Conservation (phyloP, 2,329 filamentous ascomycete species). For the Fusarium denticulatum region DNA sequence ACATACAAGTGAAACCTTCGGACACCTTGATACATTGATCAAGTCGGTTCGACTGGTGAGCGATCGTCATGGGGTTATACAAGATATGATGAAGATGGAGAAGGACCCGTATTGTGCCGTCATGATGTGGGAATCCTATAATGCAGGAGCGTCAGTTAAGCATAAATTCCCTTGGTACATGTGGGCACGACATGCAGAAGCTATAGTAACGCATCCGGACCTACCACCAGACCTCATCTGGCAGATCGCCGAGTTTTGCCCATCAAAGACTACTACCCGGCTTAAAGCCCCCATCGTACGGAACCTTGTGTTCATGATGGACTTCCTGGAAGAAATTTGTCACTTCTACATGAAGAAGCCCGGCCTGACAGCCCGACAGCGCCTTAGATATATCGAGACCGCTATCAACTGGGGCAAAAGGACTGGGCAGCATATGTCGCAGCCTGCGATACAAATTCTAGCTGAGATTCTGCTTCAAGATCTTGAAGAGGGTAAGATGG, state of each 20-base stretch:
- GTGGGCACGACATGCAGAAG: constrained; percentile 47
- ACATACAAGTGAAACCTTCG: constrained; percentile 11
- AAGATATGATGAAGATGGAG: constrained; percentile 5
- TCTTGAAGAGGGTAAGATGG: constrained; percentile 47
- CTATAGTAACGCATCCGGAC: constrained; percentile 47
- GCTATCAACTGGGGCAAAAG: constrained; percentile 41
- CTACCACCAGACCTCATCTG: constrained; percentile 41
- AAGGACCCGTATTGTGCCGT: constrained; percentile 5
- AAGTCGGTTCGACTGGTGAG: constrained; percentile 1
- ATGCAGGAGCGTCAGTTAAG: neutral
- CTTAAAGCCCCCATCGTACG: neutral
- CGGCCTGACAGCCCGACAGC: constrained; percentile 45
- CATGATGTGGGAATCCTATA: constrained; percentile 22
- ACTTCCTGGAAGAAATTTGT: constrained; percentile 46
- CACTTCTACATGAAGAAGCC: constrained; percentile 44
- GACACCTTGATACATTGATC: constrained; percentile 16
- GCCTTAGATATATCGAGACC: constrained; percentile 45
- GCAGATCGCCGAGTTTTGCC: constrained; percentile 41
- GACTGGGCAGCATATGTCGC: constrained; percentile 38
- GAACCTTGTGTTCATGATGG: constrained; percentile 20
- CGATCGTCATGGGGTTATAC: neutral
- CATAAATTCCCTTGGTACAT: constrained; percentile 47
- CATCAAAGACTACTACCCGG: neutral
- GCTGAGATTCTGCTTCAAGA: constrained; percentile 46
- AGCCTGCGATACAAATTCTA: constrained; percentile 42